Evolutionary conservation across 352 stramenopile genomes (phyloP), one percentile per base, ranked within the genome.

Genomic region (Saprolegnia parasitica): DNA sequence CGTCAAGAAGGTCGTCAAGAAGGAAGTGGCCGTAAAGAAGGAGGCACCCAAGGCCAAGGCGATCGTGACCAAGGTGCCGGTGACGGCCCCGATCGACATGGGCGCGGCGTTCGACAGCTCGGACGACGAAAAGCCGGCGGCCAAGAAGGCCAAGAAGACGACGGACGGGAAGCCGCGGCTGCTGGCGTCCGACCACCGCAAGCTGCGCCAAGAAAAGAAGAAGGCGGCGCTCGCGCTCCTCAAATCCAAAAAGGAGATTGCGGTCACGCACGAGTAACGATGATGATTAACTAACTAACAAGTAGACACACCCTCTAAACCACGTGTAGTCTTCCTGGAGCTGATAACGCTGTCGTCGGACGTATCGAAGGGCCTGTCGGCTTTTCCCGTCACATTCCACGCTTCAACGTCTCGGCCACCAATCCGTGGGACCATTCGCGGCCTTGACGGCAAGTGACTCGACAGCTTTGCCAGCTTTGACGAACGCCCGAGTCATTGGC

Each of bases 31-130:
- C 15, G 70, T 23, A n/a, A 60, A 52, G 42, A 76, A 39, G 21
- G 35, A 47, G 56, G 26, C 24, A 75, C 58, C 63, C 71, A 71
- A 56, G 45, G 46, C 4, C 64, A 50, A 54, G 45, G 45, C n/a
- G 40, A 32, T 23, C 21, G 20, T 15, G 9, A 35, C 11, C 10
- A 35, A 40, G 42, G 42, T 46, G 13, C 54, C 15, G 4, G 26
- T 64, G 37, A 71, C 74, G 46, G 82, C 90, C 68, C 79, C 80
- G 47, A 63, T 92, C 29, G 84, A 92, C 74, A 90, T 92, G 84
- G 84, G 84, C 10, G 78, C 80, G 26, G 81, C 84, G 3, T 93
- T 90, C 56, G 82, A 93, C 71, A 78, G 74, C n/a, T 68, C 56
- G 16, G 65, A 73, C 42, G 81, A 87, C 50, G 76, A 82, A 77